Conservation (phyloP, 1,284 basidiomycete genomes). For the Stygiomarasmius scandens region DNA sequence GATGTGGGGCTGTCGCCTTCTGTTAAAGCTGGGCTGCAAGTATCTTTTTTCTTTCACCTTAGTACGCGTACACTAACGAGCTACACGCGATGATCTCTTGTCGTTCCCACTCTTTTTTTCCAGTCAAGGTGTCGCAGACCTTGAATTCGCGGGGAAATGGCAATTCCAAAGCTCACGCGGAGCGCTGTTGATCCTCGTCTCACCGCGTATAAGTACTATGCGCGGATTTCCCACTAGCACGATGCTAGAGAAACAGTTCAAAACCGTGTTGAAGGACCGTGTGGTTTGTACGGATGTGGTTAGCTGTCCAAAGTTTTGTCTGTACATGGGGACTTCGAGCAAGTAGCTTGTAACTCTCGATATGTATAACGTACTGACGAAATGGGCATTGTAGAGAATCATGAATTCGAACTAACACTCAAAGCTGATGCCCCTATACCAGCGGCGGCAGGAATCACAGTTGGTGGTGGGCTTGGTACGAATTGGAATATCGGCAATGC, state of each 20-base stretch:
- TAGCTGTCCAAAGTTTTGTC: not conserved
- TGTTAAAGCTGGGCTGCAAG: not conserved
- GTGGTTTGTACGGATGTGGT: constrained; percentile 7
- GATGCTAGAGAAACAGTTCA: not conserved
- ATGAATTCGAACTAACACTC: not conserved
- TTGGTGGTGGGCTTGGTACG: not conserved
- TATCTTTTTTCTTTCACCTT: not conserved
- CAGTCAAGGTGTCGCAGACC: not conserved
- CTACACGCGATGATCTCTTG: too few species aligned
- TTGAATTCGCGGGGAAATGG: constrained; percentile 1
- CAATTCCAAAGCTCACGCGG: not conserved
- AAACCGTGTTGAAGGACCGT: not conserved
- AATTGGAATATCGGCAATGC: constrained; percentile 3
- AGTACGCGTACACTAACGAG: not conserved
- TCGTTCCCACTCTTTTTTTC: too few species aligned
- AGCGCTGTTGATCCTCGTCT: not conserved
- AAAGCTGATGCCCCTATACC: not conserved
- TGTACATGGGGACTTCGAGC: not conserved
- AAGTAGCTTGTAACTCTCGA: not conserved
- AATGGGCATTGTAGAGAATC: constrained; percentile 3
- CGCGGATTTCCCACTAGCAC: not conserved
- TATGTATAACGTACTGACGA: not conserved
- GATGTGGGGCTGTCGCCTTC: not conserved
- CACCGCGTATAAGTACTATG: constrained; percentile 2
- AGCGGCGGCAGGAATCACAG: not conserved